Percentiles rank a stretch among this genome's conserved stretches.
Conservation (phyloP, 2,329 filamentous ascomycete genomes). For the Cladobotryum protrusum region DNA sequence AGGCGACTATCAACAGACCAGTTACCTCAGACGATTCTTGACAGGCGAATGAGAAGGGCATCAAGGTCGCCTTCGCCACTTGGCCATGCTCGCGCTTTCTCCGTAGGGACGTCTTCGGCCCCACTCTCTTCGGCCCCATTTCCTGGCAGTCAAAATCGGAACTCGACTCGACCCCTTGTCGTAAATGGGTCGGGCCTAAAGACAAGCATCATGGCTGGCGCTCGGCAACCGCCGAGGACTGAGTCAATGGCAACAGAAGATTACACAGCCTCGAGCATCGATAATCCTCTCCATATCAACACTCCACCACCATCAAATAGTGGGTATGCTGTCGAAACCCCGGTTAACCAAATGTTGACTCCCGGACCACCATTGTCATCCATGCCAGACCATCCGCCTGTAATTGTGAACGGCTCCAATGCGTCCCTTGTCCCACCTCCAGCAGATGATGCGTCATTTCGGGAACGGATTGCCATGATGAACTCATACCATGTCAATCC, state of each 20-base stretch:
- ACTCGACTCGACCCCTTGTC: slow-evolving; percentile 41
- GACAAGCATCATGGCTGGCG: slow-evolving; percentile 23
- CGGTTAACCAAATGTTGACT: slow-evolving; percentile 2
- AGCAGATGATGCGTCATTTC: slow-evolving; percentile 35
- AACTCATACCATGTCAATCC: slow-evolving; percentile 23
- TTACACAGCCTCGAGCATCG: slow-evolving; percentile 13
- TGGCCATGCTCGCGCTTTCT: slow-evolving; percentile 42
- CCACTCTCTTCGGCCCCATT: slow-evolving; percentile 34
- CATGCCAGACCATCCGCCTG: slow-evolving; percentile 22
- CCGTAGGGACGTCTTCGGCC: slow-evolving; percentile 34
- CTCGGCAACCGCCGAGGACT: slow-evolving; percentile 4
- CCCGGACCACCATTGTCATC: slow-evolving; percentile 14
- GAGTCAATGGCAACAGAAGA: slow-evolving; percentile 18
- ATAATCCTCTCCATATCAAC: slow-evolving; percentile 25
- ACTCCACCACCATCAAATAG: slow-evolving; percentile 4
- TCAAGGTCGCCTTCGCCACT: slow-evolving; percentile 53
- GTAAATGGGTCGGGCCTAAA: slow-evolving; percentile 44
- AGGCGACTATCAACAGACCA: slow-evolving; percentile 49
- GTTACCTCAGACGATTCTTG: slow-evolving; percentile 46
- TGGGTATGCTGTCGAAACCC: neutral
- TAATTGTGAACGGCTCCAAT: slow-evolving; percentile 32
- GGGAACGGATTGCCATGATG: slow-evolving; percentile 37
- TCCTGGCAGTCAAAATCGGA: slow-evolving; percentile 28
- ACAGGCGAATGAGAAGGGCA: slow-evolving; percentile 45
- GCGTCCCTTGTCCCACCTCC: slow-evolving; percentile 13